phyloP scores from a whole-genome alignment of 169 alveolate species.

The Plasmodium cynomolgi region DNA sequence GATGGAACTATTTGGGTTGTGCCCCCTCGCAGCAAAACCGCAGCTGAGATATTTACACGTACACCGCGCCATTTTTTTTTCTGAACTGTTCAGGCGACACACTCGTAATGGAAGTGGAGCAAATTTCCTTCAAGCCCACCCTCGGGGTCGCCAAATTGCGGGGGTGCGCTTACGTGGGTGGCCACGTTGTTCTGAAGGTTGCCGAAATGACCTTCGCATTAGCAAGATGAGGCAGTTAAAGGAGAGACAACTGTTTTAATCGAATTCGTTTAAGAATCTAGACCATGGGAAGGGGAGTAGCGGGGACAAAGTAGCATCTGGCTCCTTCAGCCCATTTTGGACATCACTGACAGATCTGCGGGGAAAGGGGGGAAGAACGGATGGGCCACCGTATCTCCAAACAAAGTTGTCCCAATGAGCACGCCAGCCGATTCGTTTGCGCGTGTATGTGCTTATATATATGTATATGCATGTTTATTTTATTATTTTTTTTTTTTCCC shows the following conservation, averaged over 20 bases:
- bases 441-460: background rate
- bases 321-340: conserved; percentile 48
- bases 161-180: conserved; percentile 79
- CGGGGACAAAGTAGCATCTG: background rate
- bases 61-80: background rate
- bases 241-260: background rate
- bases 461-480: conserved; percentile 19
- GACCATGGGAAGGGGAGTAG: background rate
- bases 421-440: background rate
- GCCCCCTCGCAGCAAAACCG: background rate
- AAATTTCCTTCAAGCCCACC: conserved; percentile 73
- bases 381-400: background rate
- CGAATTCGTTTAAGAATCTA: conserved; percentile 23
- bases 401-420: background rate
- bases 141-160: conserved; percentile 80
- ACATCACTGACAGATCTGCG: conserved; percentile 57
- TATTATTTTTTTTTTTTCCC: background rate
- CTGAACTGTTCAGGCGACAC: conserved; percentile 77
- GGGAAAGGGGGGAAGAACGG: background rate
- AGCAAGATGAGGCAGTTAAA: conserved; percentile 23
- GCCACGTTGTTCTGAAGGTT: conserved; percentile 74
- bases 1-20: background rate
- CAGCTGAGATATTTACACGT: background rate
- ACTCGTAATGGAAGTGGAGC: conserved; percentile 79
- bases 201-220: conserved; percentile 81